Evolutionary conservation across 1,284 basidiomycete species (phyloP).

Genomic region (Malassezia restricta): DNA sequence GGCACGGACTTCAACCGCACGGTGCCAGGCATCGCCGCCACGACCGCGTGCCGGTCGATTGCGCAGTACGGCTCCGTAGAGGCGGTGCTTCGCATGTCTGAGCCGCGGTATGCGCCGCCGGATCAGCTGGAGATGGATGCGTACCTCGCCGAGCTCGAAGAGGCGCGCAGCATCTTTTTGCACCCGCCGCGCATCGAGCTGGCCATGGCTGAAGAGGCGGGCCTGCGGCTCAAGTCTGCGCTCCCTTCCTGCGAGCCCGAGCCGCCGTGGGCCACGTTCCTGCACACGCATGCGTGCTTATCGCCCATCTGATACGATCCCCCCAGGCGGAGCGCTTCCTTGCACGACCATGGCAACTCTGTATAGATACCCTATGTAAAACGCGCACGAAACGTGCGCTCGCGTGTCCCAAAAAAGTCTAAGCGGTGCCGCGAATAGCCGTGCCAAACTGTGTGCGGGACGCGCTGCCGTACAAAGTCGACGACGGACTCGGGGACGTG

Average conservation of each 20-base stretch:
- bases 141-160: constrained; percentile 28
- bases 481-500: neutral
- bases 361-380: no score
- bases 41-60: neutral
- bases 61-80: neutral
- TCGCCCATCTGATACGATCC: neutral
- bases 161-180: constrained; percentile 29
- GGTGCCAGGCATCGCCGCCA: constrained; percentile 27
- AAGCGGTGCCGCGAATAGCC: neutral
- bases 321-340: no score
- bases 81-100: neutral
- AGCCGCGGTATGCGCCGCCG: constrained; percentile 24
- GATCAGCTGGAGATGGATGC: constrained; percentile 23
- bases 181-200: constrained; percentile 21
- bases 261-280: neutral
- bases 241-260: no score
- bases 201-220: neutral
- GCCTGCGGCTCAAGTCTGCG: neutral
- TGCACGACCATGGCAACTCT: no score
- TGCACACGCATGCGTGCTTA: neutral
- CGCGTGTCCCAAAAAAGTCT: no score
- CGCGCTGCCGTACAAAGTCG: constrained; percentile 3
- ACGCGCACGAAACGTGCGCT: neutral
- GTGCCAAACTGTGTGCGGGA: neutral
- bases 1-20: constrained; percentile 45